Evolutionary conservation across 306 rosid genomes (phyloP).

Genomic region (Quercus mongolica): DNA sequence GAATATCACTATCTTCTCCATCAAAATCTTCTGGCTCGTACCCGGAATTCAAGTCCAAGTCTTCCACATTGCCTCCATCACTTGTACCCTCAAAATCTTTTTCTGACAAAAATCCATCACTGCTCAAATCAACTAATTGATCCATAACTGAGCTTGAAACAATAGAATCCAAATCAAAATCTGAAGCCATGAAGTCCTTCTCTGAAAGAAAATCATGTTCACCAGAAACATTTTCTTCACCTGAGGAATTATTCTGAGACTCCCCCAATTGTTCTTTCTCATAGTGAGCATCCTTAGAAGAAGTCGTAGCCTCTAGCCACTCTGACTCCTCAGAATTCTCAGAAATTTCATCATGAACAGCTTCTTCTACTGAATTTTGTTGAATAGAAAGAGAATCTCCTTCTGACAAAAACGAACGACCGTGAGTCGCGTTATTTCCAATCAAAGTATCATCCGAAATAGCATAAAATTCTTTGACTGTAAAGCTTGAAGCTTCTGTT

Average conservation of each 20-base stretch:
- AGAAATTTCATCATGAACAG: constrained; percentile 19
- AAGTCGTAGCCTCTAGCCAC: constrained; percentile 5
- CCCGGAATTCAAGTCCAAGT: constrained; percentile 39
- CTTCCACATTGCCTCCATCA: constrained; percentile 21
- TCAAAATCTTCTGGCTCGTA: constrained; percentile 59
- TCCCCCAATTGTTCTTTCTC: constrained; percentile 20
- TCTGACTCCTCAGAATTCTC: constrained; percentile 17
- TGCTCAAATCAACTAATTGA: constrained; percentile 18
- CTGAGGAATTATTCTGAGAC: not conserved
- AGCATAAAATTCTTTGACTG: constrained; percentile 36
- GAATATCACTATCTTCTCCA: constrained; percentile 48
- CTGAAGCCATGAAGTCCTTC: constrained; percentile 38
- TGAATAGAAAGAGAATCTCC: constrained; percentile 8
- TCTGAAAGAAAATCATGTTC: constrained; percentile 30
- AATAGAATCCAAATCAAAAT: constrained; percentile 36
- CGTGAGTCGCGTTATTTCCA: not conserved
- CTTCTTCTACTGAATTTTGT: constrained; percentile 17
- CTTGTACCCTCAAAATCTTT: constrained; percentile 36
- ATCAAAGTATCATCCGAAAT: constrained; percentile 12
- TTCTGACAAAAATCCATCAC: constrained; percentile 43
- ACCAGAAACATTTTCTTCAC: not conserved
- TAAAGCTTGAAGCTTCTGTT: constrained; percentile 38
- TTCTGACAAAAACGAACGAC: constrained; percentile 15
- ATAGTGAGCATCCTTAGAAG: constrained; percentile 7
- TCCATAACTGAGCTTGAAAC: constrained; percentile 29